phyloP scores from a whole-genome alignment of 768 basidiomycete species.

The Thelephora ganbajun region DNA sequence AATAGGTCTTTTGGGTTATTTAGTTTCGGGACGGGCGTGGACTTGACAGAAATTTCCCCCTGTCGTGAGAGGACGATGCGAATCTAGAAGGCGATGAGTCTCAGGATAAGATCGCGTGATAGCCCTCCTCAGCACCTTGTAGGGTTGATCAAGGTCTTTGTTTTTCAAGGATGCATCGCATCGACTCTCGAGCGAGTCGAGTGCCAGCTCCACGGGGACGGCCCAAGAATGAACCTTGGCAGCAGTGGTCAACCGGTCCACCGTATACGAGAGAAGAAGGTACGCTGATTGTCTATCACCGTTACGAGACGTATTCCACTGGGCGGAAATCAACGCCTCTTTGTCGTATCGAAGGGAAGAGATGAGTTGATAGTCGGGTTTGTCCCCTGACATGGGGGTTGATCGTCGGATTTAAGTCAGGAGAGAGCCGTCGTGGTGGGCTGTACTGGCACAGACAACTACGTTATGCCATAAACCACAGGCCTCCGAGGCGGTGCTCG shows the following conservation, averaged over 20 bases:
- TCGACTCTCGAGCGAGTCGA: conserved; percentile 22
- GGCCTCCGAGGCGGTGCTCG: too few relatives aligned
- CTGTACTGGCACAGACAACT: too few relatives aligned
- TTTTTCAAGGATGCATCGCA: conserved; percentile 32
- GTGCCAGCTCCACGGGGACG: conserved; percentile 21
- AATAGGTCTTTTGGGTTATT: conserved; percentile 1
- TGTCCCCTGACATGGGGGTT: conserved; percentile 4
- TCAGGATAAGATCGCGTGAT: conserved; percentile 13
- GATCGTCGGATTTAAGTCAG: not conserved
- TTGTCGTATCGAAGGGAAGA: not conserved
- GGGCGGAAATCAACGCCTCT: conserved; percentile 20
- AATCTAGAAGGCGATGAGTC: conserved; percentile 23
- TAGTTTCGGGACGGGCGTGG: conserved; percentile 5
- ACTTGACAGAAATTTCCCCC: conserved; percentile 10
- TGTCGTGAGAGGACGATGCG: conserved; percentile 24
- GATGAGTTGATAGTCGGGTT: not conserved
- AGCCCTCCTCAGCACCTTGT: conserved; percentile 4
- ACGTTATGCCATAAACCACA: too few relatives aligned
- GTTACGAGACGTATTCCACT: conserved; percentile 43
- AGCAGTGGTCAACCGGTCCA: conserved; percentile 42
- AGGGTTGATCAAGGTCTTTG: conserved; percentile 1
- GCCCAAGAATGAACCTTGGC: conserved; percentile 39
- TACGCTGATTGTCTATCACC: conserved; percentile 39
- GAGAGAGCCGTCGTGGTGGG: too few relatives aligned
- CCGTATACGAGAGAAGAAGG: conserved; percentile 47